These are phyloP conservation scores for Phytophthora cryptogea DNA, from an alignment of 352 stramenopile species.

Conservation along the genomic window DNA sequence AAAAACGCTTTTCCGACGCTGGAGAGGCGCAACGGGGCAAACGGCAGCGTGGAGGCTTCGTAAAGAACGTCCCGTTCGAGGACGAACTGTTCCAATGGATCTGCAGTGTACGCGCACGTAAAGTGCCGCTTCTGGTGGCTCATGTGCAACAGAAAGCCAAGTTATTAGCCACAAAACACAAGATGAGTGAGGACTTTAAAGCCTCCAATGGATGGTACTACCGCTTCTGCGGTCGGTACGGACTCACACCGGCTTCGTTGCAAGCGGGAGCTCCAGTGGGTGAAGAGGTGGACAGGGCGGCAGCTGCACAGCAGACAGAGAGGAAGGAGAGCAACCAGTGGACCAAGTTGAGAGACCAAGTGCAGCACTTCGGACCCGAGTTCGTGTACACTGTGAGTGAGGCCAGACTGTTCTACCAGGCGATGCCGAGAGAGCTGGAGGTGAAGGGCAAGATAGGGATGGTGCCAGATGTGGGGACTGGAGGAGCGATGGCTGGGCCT, in stretches of 20 bases:
- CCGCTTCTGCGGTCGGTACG: conserved; percentile 72
- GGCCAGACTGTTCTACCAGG: conserved; percentile 55
- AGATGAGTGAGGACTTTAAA: conserved; percentile 51
- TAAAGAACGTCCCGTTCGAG: conserved; percentile 61
- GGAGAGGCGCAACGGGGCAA: conserved; percentile 43
- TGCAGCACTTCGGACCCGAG: conserved; percentile 38
- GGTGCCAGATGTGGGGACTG: background rate
- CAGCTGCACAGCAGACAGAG: background rate
- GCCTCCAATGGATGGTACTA: conserved; percentile 84
- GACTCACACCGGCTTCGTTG: conserved; percentile 46
- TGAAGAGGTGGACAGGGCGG: background rate
- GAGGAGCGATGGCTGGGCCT: background rate
- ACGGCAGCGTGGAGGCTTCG: conserved; percentile 67
- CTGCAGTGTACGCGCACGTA: conserved; percentile 47
- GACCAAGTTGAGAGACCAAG: conserved; percentile 31
- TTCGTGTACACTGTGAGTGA: conserved; percentile 62
- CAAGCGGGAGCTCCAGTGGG: conserved; percentile 13
- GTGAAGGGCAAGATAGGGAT: background rate
- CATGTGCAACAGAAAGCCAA: conserved; percentile 67
- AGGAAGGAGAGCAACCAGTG: conserved; percentile 21
- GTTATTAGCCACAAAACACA: conserved; percentile 43
- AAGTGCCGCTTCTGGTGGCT: conserved; percentile 52
- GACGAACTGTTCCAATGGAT: conserved; percentile 77
- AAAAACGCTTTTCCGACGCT: conserved; percentile 68
- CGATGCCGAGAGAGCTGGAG: conserved; percentile 35